Evolutionary conservation across 805 yeast species (phyloP).

Genomic region (Pichia sporocuriosa): DNA sequence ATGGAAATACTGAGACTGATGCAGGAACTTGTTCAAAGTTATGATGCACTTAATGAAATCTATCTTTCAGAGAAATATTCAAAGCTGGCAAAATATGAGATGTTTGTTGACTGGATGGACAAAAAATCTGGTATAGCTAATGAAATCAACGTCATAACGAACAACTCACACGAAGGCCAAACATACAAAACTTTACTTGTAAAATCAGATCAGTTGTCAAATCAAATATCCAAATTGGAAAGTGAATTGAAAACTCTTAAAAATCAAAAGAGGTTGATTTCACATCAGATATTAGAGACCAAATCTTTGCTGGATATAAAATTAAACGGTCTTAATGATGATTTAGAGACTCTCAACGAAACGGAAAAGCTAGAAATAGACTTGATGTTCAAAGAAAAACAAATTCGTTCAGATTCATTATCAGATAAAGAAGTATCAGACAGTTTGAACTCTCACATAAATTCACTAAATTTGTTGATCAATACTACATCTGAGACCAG

Average conservation of each 20-base stretch:
- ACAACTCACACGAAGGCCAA: slow-evolving; percentile 35
- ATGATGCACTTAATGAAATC: slow-evolving; percentile 40
- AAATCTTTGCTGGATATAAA: slow-evolving; percentile 45
- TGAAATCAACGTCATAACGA: slow-evolving; percentile 35
- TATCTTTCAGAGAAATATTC: slow-evolving; percentile 33
- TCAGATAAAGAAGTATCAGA: slow-evolving; percentile 15
- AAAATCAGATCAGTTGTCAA: slow-evolving; percentile 29
- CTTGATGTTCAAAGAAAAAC: slow-evolving; percentile 4
- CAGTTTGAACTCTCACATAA: slow-evolving; percentile 21
- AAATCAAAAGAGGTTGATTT: slow-evolving; percentile 30
- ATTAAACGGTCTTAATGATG: slow-evolving; percentile 37
- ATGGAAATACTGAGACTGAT: slow-evolving; percentile 25
- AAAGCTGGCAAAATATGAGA: slow-evolving; percentile 7
- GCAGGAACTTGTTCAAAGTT: slow-evolving; percentile 34
- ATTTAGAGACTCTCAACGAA: slow-evolving; percentile 21
- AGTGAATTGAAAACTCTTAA: slow-evolving; percentile 28
- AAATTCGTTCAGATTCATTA: not conserved
- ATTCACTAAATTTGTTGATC: slow-evolving; percentile 22
- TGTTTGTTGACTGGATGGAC: slow-evolving; percentile 36
- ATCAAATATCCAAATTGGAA: slow-evolving; percentile 36
- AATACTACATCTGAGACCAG: slow-evolving; percentile 16
- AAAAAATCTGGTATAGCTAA: slow-evolving; percentile 30
- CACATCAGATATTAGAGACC: slow-evolving; percentile 37
- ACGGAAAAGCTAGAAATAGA: slow-evolving; percentile 17
- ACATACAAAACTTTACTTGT: slow-evolving; percentile 33